A percentile compares a stretch with the other conserved stretches of the same genome.
phyloP scores from a whole-genome alignment of 768 basidiomycete genomes.

The Holtermannia corniformis region DNA sequence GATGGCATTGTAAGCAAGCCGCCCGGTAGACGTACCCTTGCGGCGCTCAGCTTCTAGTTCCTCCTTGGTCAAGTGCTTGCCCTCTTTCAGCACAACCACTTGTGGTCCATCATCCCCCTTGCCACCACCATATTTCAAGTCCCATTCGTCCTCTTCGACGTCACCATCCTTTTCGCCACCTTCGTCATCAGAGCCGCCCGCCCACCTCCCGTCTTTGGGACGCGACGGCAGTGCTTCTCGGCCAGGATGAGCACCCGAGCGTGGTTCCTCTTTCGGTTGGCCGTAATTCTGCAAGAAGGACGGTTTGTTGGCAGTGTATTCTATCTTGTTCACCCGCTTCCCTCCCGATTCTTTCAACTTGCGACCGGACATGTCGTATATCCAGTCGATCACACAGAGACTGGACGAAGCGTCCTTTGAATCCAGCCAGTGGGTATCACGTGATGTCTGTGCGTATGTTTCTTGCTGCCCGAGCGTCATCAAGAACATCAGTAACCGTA shows the following conservation, averaged over 20 bases:
- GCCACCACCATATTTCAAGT: constrained; percentile 41
- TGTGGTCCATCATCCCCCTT: constrained; percentile 70
- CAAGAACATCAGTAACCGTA: too few species aligned
- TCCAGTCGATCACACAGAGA: neutral
- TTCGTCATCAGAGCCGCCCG: constrained; percentile 33
- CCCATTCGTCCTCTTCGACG: constrained; percentile 64
- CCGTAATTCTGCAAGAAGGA: constrained; percentile 22
- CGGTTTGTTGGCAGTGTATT: constrained; percentile 17
- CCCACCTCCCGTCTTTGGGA: constrained; percentile 36
- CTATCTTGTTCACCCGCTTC: constrained; percentile 6
- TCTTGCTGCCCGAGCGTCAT: too few species aligned
- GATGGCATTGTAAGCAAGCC: neutral
- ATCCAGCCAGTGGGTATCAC: neutral
- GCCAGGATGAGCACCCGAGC: constrained; percentile 4
- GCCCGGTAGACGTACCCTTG: constrained; percentile 29
- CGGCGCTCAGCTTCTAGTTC: constrained; percentile 59
- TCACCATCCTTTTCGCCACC: constrained; percentile 32
- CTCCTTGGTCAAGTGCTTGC: constrained; percentile 69
- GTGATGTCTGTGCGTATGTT: too few species aligned
- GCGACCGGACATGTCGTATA: neutral
- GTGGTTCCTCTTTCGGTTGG: constrained; percentile 3
- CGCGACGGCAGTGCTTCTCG: constrained; percentile 30
- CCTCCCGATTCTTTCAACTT: constrained; percentile 4
- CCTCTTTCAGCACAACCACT: constrained; percentile 76
- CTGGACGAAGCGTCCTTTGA: neutral